Conservation (phyloP, 1,139 yeast species). For the Casaregolazyma lundiana region DNA sequence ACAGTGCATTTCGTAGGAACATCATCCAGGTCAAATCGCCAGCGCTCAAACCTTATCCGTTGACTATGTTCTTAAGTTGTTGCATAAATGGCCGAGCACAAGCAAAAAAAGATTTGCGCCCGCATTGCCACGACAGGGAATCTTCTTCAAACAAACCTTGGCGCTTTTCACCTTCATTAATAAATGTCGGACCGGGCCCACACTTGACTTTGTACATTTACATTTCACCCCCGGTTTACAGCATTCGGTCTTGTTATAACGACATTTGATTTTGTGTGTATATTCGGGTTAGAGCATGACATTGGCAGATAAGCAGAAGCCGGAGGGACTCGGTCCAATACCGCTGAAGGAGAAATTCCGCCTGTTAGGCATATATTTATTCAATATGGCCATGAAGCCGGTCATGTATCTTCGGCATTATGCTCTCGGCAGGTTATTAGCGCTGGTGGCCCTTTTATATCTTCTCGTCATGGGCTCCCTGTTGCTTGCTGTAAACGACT, state of each 20-base stretch:
- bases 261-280: too few relatives aligned
- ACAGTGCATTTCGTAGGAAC: too few relatives aligned
- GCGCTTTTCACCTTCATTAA: neutral
- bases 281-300: too few relatives aligned
- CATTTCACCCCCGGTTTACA: neutral
- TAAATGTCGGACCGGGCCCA: neutral
- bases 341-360: neutral
- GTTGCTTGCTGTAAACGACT: constrained; percentile 21
- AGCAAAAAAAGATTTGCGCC: neutral
- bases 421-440: constrained; percentile 18
- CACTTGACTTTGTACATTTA: neutral
- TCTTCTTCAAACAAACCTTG: neutral
- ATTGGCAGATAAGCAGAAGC: too few relatives aligned
- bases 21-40: too few relatives aligned
- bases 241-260: too few relatives aligned
- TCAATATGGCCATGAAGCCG: constrained; percentile 7
- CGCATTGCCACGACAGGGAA: neutral
- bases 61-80: too few relatives aligned
- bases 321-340: neutral
- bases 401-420: constrained; percentile 16
- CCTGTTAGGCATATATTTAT: constrained; percentile 1
- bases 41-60: too few relatives aligned
- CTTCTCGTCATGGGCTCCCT: constrained; percentile 20
- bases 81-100: neutral
- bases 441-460: constrained; percentile 21